Evolutionary conservation across 805 yeast genomes (phyloP), one percentile per base, ranked within the genome.

Genomic region (Cyberlindnera americana): DNA sequence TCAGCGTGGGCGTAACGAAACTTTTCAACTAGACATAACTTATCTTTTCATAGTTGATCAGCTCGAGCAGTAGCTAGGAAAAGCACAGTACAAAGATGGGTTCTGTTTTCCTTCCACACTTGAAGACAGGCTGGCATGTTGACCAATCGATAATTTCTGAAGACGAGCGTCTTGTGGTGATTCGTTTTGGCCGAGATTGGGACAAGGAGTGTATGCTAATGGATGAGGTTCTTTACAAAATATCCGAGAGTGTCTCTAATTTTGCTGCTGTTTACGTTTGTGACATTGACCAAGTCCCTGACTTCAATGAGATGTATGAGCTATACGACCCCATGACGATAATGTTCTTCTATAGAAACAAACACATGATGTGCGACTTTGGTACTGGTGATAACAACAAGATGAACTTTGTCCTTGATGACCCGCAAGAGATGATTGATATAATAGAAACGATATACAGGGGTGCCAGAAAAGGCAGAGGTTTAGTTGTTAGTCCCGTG

Each of bases 331-430:
- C 96, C 13, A 76, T 87, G 71, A 81, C 95, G 31, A 70, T 93
- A 37, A 93, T 93, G 98, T 90, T 91, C 57, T 91, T 93, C 61
- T 88, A 75, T 64, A 69, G 95, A 37, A 91, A 91, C 65, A 84
- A 88, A 60, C 98, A 91, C 61, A 90, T 91, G 95, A 80, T 93
- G 95, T 87, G 96, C 63, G 99, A 93, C 67, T 89, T 90, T 61
- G 99, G 99, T 3, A 93, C 98, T 0, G 99, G 99, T 23, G 89
- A 93, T 59, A 93, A 93, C 63, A 93, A 93, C 69, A 91, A 93
- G 69, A 67, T 93, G 67, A 89, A 88, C 56, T 91, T 91, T 62
- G 71, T 78, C 11, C 59, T 83, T 17, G 80, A 77, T 29, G 86
- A 86, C 57, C 81, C 83, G 45, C 96, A 91, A 59, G 97, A 89